Evolutionary conservation across 345 rosid species (phyloP).

Genomic region (Citrus sinensis): DNA sequence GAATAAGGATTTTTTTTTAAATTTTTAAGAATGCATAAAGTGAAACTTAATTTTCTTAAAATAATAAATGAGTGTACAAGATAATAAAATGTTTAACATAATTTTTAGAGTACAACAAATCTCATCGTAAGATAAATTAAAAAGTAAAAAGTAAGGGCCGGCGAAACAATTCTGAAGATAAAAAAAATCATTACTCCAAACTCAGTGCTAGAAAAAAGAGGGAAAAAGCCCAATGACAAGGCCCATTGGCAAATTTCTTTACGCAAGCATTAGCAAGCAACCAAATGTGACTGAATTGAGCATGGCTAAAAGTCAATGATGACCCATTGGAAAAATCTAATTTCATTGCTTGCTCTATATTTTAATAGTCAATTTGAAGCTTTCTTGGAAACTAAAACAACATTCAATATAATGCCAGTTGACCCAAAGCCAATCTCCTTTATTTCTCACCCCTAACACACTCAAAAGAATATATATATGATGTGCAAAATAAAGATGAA

Average conservation of each 20-base stretch:
- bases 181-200: neutral
- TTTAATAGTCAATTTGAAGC: neutral
- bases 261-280: neutral
- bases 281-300: neutral
- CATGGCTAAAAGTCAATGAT: neutral
- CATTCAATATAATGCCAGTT: neutral
- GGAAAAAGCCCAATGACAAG: neutral
- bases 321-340: neutral
- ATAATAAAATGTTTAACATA: no score
- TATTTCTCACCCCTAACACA: neutral
- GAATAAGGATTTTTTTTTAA: no score
- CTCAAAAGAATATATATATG: neutral
- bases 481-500: neutral
- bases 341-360: neutral
- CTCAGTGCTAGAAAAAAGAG: neutral
- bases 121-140: no score
- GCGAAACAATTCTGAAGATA: no score
- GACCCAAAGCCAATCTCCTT: slow-evolving; percentile 1
- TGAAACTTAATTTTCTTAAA: no score
- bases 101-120: no score
- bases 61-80: no score
- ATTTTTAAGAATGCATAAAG: no score
- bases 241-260: neutral
- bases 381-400: neutral
- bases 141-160: no score